phyloP scores from a whole-genome alignment of 495 filamentous ascomycete species.

The Choiromyces venosus region DNA sequence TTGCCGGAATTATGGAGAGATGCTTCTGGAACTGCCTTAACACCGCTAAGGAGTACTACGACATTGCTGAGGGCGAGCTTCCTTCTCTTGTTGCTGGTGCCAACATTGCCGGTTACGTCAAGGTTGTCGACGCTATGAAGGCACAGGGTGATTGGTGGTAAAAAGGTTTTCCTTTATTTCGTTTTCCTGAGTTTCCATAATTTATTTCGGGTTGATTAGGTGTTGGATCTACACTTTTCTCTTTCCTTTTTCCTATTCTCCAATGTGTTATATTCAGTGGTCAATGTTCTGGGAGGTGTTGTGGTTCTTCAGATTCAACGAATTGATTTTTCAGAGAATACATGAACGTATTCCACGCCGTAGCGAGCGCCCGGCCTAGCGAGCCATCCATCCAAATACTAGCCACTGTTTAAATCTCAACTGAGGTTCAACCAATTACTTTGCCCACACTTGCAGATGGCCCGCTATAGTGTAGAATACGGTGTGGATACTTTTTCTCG shows the following conservation, averaged over 20 bases:
- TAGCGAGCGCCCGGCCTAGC: too few relatives aligned
- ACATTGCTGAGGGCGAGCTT: constrained; percentile 69
- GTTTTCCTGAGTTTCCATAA: not conserved
- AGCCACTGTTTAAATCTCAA: too few relatives aligned
- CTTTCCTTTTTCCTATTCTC: not conserved
- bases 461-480: too few relatives aligned
- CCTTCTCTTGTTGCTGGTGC: constrained; percentile 84
- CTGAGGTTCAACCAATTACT: too few relatives aligned
- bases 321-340: not conserved
- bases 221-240: not conserved
- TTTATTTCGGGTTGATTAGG: not conserved
- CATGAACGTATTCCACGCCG: too few relatives aligned
- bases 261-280: not conserved
- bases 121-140: constrained; percentile 90
- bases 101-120: constrained; percentile 97
- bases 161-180: constrained; percentile 17
- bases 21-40: constrained; percentile 88
- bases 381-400: too few relatives aligned
- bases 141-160: constrained; percentile 97
- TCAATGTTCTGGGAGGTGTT: not conserved
- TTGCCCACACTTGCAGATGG: too few relatives aligned
- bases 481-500: too few relatives aligned
- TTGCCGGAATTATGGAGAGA: constrained; percentile 89
- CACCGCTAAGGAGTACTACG: constrained; percentile 83
- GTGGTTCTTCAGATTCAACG: not conserved